Conservation (phyloP, 2,329 filamentous ascomycete genomes). For the Claviceps digitariae region DNA sequence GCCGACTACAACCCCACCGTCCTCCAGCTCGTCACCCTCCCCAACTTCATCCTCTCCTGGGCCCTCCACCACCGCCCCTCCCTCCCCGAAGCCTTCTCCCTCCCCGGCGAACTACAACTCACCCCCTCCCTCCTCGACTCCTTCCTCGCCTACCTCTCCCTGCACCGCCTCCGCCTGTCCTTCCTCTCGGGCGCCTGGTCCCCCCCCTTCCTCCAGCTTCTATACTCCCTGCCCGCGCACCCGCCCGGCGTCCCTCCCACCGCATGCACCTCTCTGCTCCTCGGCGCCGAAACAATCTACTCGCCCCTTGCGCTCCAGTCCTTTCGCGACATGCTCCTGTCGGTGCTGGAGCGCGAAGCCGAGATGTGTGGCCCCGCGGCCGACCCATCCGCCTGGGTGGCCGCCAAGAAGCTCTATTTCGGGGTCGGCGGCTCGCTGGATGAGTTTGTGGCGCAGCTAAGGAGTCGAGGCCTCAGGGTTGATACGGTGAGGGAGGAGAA, state of each 20-base stretch:
- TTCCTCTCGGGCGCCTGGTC: conserved; percentile 70
- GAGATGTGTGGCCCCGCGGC: conserved; percentile 13
- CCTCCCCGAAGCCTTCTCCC: conserved; percentile 31
- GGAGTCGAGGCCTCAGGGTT: conserved; percentile 33
- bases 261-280: conserved; percentile 33
- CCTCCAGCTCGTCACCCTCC: conserved; percentile 63
- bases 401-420: conserved; percentile 71
- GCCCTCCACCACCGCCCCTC: conserved; percentile 31
- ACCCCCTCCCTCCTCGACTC: conserved; percentile 40
- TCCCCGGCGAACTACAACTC: conserved; percentile 48
- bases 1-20: conserved; percentile 74
- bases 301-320: conserved; percentile 55
- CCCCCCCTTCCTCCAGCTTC: conserved; percentile 44
- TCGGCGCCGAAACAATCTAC: conserved; percentile 76
- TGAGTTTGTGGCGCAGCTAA: conserved; percentile 49
- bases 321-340: conserved; percentile 55
- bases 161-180: conserved; percentile 39
- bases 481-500: conserved; percentile 42
- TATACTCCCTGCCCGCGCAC: conserved; percentile 25
- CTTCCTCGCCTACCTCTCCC: conserved; percentile 42
- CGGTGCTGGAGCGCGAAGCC: conserved; percentile 37
- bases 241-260: conserved; percentile 2
- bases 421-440: conserved; percentile 72
- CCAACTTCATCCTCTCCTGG: conserved; percentile 65
- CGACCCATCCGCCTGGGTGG: conserved; percentile 50